Base-by-base conservation (phyloP, 139 green algal genomes). In the Volvox africanus region DNA sequence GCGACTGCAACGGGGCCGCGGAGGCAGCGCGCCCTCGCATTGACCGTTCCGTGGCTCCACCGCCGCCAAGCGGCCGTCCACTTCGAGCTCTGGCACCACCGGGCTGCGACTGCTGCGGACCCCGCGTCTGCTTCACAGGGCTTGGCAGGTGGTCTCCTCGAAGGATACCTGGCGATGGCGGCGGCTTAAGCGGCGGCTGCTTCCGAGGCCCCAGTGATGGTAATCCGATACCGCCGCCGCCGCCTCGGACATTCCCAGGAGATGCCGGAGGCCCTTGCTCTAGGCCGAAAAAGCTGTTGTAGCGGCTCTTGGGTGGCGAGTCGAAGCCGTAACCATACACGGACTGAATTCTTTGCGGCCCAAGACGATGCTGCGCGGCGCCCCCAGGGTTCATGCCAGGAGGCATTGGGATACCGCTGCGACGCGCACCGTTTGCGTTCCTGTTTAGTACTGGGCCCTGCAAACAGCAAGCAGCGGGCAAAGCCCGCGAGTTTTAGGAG, bases 221-320 rank as follows among this genome's bases (percentile, higher is more conserved):
- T 35, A 84, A 20, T 17, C 21, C 80, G 22, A 50, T 17, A n/a
- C 50, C 80, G 6, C 80, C 50, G 80, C 62, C 82, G 26, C 80
- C 65, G 65, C 65, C 65, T 3, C 65, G 65, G 24, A 24, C 11
- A 28, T 73, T 6, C 65, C 65, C 65, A 26, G 65, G 9, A 24
- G 21, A 24, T 73, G 65, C 24, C 65, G 61, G 82, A 24, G 30
- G 16, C 82, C 80, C 18, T 73, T 67, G 36, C 36, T 84, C 36
- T 14, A 84, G 36, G 13, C 35, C 24, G 65, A 89, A 82, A 32
- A 89, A 89, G 71, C 44, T 35, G 85, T 89, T 89, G 69, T 89
- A 83, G 22, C 71, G 67, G 50, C n/a, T 68, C 36, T 68, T 79
- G 61, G 62, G 82, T 35, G 82, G 36, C 36, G 36, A 28, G 0